A percentile compares a stretch with the other conserved stretches of the same genome.
Conservation (phyloP, 2,329 filamentous ascomycete species). For the Diatrype stigma region DNA sequence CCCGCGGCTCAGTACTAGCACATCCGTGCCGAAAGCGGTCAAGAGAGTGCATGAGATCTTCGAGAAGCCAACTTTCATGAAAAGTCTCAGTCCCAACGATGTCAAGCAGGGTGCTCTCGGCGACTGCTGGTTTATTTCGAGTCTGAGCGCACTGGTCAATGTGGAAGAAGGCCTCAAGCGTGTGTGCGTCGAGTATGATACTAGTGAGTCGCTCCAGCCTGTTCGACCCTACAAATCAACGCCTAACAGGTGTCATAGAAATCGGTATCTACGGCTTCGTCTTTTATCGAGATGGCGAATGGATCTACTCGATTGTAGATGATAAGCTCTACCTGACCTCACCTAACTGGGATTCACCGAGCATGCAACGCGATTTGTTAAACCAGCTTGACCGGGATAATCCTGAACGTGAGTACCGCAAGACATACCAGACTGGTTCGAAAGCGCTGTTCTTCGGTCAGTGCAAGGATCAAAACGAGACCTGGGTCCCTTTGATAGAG, state of each 20-base stretch:
- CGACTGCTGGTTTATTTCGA: conserved; percentile 82
- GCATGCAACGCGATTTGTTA: conserved; percentile 68
- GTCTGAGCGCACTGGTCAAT: conserved; percentile 71
- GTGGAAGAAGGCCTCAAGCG: conserved; percentile 66
- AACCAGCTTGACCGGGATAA: conserved; percentile 72
- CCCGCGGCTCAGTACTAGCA: conserved; percentile 41
- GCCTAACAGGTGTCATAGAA: conserved; percentile 44
- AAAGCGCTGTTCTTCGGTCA: conserved; percentile 75
- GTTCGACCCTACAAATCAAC: not conserved
- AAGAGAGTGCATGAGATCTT: conserved; percentile 73
- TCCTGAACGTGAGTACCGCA: conserved; percentile 66
- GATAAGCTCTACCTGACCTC: conserved; percentile 85
- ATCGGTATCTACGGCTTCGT: conserved; percentile 89
- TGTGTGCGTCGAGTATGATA: conserved; percentile 72
- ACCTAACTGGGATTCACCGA: conserved; percentile 75
- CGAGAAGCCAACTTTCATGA: conserved; percentile 66
- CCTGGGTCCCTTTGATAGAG: conserved; percentile 75
- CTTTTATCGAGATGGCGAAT: conserved; percentile 83
- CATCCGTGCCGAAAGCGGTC: conserved; percentile 64
- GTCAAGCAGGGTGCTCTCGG: conserved; percentile 73
- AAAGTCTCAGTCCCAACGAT: conserved; percentile 64
- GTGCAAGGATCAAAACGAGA: conserved; percentile 72
- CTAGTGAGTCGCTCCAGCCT: conserved; percentile 42
- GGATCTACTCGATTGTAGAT: conserved; percentile 88
- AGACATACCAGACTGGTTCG: conserved; percentile 69